Conservation (phyloP, 495 filamentous ascomycete species). For the Niebla homalea region DNA sequence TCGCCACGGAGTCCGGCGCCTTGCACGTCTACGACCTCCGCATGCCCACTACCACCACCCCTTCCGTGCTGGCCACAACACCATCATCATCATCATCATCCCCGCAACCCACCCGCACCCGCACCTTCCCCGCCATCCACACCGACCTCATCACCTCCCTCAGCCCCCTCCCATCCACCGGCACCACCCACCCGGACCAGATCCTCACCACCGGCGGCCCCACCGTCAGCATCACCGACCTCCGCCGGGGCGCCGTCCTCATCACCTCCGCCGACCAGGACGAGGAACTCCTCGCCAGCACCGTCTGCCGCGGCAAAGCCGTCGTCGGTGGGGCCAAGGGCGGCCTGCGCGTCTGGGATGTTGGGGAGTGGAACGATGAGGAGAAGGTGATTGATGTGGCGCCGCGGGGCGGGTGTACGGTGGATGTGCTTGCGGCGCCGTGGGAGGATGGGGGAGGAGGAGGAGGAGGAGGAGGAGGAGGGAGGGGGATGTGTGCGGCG, state of each 20-base stretch:
- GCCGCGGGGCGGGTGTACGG: conserved; percentile 41
- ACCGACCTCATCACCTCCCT: conserved; percentile 88
- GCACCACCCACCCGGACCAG: conserved; percentile 72
- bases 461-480: not conserved
- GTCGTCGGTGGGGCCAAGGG: conserved; percentile 68
- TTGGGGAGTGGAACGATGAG: conserved; percentile 86
- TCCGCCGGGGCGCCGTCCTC: conserved; percentile 59
- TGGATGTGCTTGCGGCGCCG: conserved; percentile 56
- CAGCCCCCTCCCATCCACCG: conserved; percentile 64
- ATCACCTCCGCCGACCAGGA: conserved; percentile 85
- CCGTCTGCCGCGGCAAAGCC: conserved; percentile 67
- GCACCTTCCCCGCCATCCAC: conserved; percentile 69
- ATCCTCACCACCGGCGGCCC: conserved; percentile 86
- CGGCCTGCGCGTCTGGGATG: conserved; percentile 83
- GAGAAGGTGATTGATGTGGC: conserved; percentile 72
- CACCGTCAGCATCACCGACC: conserved; percentile 77
- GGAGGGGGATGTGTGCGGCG: conserved; percentile 55
- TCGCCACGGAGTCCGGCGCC: conserved; percentile 79
- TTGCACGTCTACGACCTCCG: conserved; percentile 88
- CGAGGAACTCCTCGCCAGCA: conserved; percentile 73
- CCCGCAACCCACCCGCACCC: conserved; percentile 29
- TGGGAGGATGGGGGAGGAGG: conserved; percentile 36
- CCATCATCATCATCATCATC: conserved; percentile 38
- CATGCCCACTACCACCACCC: conserved; percentile 23
- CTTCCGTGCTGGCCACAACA: conserved; percentile 20